Conservation (phyloP, 2,329 filamentous ascomycete genomes). For the Fusarium foetens region DNA sequence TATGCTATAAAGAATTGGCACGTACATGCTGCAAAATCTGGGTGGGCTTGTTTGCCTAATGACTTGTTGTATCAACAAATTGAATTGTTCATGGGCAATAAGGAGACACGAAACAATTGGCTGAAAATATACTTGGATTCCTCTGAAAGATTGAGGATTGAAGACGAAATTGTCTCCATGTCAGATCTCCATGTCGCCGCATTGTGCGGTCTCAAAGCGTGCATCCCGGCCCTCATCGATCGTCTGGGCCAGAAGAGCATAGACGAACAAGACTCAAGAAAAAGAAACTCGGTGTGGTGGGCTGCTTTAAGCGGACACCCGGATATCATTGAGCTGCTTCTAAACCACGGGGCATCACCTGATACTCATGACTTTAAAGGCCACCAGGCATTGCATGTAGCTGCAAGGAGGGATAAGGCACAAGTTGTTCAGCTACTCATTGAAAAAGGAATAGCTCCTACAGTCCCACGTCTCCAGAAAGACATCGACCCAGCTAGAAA, state of each 20-base stretch:
- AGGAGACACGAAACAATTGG: not conserved
- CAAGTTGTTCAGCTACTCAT: slow-evolving; percentile 15
- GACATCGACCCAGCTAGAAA: no score
- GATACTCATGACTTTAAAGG: slow-evolving; percentile 22
- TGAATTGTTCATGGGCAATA: slow-evolving; percentile 7
- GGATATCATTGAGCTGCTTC: slow-evolving; percentile 27
- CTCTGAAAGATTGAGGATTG: not conserved
- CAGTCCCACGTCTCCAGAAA: slow-evolving; percentile 24
- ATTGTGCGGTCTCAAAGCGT: slow-evolving; percentile 18
- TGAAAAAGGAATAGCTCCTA: slow-evolving; percentile 46
- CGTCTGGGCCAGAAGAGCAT: not conserved
- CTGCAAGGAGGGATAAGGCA: slow-evolving; percentile 38
- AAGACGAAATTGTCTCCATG: not conserved
- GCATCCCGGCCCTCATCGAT: not conserved
- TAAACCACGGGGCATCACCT: slow-evolving; percentile 43
- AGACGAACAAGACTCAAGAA: not conserved
- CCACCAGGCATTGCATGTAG: slow-evolving; percentile 49
- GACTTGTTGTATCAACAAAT: slow-evolving; percentile 3
- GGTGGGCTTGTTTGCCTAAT: not conserved
- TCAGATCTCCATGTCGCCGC: slow-evolving; percentile 26
- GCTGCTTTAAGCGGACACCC: slow-evolving; percentile 41
- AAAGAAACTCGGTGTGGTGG: slow-evolving; percentile 25
- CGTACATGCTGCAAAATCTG: slow-evolving; percentile 3
- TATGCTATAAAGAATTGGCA: slow-evolving; percentile 28
- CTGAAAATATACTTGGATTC: not conserved